phyloP scores from a whole-genome alignment of 495 filamentous ascomycete species.

The Daldinia concentrica region DNA sequence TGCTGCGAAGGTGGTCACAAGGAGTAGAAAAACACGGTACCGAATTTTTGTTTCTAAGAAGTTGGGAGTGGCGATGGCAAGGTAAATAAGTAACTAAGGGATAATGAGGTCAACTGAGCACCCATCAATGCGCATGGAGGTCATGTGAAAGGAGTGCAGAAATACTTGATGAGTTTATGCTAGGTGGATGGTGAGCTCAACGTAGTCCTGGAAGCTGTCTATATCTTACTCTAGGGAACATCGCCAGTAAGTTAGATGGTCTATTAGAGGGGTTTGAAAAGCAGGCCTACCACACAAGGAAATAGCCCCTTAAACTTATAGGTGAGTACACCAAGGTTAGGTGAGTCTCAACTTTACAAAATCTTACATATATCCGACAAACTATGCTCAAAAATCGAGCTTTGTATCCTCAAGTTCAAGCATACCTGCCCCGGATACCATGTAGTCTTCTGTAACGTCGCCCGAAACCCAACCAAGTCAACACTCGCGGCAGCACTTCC shows the following conservation, averaged over 20 bases:
- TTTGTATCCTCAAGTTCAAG: not conserved
- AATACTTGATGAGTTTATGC: not conserved
- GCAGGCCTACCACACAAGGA: not conserved
- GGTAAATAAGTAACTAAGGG: not conserved
- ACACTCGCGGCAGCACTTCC: conserved; percentile 13
- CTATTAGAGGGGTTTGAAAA: not conserved
- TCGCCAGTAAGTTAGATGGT: too few species aligned
- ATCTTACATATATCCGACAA: not conserved
- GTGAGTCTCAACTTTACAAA: not conserved
- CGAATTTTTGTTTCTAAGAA: not conserved
- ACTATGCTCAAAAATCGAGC: too few species aligned
- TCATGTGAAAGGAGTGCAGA: not conserved
- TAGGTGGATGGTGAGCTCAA: not conserved
- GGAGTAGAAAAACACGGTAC: not conserved
- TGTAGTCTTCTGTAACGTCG: conserved; percentile 6
- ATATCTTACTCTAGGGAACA: not conserved
- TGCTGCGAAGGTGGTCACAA: not conserved
- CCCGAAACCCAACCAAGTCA: conserved; percentile 18
- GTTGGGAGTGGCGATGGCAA: not conserved
- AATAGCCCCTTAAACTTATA: not conserved
- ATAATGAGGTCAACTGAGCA: not conserved
- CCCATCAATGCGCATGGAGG: not conserved
- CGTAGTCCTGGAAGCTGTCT: not conserved
- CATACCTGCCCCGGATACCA: not conserved
- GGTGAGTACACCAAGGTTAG: not conserved